phyloP scores from a whole-genome alignment of 192 early-diverging fungal genomes.

The Dispira parvispora region DNA sequence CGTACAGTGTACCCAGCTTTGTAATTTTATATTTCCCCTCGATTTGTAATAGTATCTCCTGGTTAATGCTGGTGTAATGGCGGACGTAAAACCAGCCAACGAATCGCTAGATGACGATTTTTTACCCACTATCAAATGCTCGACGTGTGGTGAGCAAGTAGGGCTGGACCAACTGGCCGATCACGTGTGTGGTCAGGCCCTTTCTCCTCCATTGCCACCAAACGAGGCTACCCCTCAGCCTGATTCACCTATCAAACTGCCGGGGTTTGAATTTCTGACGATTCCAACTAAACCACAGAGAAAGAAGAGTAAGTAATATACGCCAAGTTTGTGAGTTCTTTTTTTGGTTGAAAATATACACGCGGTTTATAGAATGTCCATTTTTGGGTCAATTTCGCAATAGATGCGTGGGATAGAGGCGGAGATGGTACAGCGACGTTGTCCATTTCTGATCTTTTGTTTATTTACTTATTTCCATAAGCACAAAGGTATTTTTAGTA shows the following conservation, averaged over 20 bases:
- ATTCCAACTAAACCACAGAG: not conserved
- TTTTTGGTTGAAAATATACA: not conserved
- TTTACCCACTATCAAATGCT: slow-evolving; percentile 1
- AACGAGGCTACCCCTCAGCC: not conserved
- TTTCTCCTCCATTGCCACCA: not conserved
- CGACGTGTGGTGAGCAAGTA: not conserved
- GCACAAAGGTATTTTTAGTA: no score
- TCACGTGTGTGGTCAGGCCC: not conserved
- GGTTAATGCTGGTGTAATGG: not conserved
- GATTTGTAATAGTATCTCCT: no score
- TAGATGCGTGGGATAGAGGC: no score
- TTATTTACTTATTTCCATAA: no score
- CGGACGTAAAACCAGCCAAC: not conserved
- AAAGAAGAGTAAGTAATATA: slow-evolving; percentile 1
- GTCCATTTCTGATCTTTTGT: no score
- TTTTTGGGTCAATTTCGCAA: not conserved
- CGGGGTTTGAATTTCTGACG: not conserved
- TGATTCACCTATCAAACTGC: not conserved
- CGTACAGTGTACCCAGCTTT: no score
- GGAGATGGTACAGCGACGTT: no score
- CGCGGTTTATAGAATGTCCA: not conserved
- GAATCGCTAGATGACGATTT: not conserved
- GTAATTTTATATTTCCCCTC: no score
- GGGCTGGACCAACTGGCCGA: not conserved
- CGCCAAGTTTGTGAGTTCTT: not conserved